phyloP scores from a whole-genome alignment of 139 green algal species.

The Yamagishiella unicocca region DNA sequence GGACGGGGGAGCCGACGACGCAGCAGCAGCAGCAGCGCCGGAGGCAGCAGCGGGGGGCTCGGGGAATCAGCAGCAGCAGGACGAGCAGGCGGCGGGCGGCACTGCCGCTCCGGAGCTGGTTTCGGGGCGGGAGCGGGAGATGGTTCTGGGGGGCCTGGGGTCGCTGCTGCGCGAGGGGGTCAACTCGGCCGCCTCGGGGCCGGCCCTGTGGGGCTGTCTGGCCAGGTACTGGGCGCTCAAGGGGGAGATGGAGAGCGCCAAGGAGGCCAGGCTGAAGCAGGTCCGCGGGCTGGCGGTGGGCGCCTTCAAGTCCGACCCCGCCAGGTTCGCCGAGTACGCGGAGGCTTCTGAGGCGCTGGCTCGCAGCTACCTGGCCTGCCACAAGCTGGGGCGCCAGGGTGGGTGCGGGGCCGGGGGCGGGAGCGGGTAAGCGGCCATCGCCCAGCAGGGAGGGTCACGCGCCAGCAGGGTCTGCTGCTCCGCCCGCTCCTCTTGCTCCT shows the following conservation, averaged over 20 bases:
- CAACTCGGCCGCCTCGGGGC: conserved; percentile 9
- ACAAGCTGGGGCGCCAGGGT: neutral
- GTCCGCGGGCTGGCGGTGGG: conserved; percentile 69
- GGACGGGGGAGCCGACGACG: neutral
- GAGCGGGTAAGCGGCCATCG: no score
- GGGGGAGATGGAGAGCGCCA: conserved; percentile 62
- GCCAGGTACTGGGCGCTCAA: conserved; percentile 63
- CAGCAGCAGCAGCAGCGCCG: neutral
- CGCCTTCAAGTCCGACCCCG: conserved; percentile 64
- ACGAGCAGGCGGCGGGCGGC: neutral
- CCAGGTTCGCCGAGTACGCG: conserved; percentile 67
- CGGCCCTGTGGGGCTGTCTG: conserved; percentile 66
- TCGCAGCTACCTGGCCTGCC: conserved; percentile 50
- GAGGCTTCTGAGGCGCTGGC: conserved; percentile 65
- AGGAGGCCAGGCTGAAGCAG: conserved; percentile 78
- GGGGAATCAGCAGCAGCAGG: neutral
- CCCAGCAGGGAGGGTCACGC: no score
- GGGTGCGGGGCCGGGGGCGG: neutral
- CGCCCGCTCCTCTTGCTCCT: neutral
- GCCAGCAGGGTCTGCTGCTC: no score
- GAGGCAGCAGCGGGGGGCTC: no score
- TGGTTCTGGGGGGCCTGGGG: conserved; percentile 45
- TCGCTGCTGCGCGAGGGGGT: conserved; percentile 52
- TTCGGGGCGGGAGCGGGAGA: conserved; percentile 43
- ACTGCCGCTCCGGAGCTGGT: conserved; percentile 15